Percentiles rank a stretch among this genome's conserved stretches.
Evolutionary conservation across 2,329 filamentous ascomycete species (phyloP).

Genomic region (Delphinella strobiligena): DNA sequence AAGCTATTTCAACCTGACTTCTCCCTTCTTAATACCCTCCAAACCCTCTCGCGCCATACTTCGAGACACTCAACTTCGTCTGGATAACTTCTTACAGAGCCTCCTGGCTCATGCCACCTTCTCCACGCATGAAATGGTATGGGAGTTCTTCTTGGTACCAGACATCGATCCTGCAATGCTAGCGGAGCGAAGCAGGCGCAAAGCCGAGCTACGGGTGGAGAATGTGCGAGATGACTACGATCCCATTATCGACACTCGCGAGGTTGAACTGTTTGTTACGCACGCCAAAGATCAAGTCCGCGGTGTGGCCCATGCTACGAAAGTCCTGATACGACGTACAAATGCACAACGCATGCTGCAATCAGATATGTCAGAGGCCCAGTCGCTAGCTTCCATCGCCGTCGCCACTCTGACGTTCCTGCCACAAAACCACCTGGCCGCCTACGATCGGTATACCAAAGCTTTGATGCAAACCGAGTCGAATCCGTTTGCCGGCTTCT

Average conservation of each 20-base stretch:
- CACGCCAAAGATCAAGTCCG: constrained; percentile 85
- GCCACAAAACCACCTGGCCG: constrained; percentile 53
- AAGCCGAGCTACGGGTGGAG: constrained; percentile 71
- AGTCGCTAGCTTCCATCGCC: constrained; percentile 38
- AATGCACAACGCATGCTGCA: constrained; percentile 57
- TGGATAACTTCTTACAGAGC: constrained; percentile 80
- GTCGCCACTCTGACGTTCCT: constrained; percentile 52
- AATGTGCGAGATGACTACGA: constrained; percentile 81
- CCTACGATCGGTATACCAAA: constrained; percentile 60
- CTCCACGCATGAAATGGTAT: constrained; percentile 89
- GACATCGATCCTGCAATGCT: constrained; percentile 86
- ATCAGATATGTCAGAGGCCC: constrained; percentile 59
- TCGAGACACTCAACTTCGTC: constrained; percentile 72
- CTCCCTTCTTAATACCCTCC: constrained; percentile 85
- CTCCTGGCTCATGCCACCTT: constrained; percentile 85
- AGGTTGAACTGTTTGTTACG: constrained; percentile 86
- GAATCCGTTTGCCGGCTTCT: constrained; percentile 60
- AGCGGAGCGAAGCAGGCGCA: constrained; percentile 74
- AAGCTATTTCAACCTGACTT: constrained; percentile 61
- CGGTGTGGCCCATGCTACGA: constrained; percentile 70
- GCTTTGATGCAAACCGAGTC: constrained; percentile 56
- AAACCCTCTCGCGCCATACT: constrained; percentile 79
- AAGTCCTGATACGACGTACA: constrained; percentile 67
- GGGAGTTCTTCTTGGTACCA: constrained; percentile 97
- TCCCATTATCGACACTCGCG: constrained; percentile 65